Evolutionary conservation across 805 yeast species (phyloP), one percentile per base, ranked within the genome.

Genomic region (Lipomyces mesembrius): DNA sequence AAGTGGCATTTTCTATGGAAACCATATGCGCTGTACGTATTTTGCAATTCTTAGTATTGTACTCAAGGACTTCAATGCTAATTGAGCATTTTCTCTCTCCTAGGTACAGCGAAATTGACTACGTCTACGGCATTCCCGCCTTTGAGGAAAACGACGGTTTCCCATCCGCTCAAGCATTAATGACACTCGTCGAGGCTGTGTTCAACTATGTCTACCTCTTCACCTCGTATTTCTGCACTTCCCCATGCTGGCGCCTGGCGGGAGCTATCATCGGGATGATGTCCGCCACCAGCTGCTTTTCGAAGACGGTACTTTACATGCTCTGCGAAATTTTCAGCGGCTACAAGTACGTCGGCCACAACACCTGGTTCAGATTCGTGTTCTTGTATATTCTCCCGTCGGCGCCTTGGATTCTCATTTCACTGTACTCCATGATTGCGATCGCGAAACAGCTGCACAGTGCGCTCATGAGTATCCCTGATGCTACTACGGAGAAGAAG

Each of bases 291-390:
- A 60, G 65, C n/a, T 59, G 66, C 60, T 67, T 68, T 59, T 66
- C 67, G 22, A 68, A 68, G 65, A 68, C 71, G 2, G 59, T 54
- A 14, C 68, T 68, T n/a, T 68, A 68, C 64, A 27, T 68, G 60
- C 39, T 63, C 20, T 35, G 55, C 56, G 71, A 68, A 57, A 49
- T 54, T 25, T 65, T 57, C 63, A 59, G 68, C 52, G 71, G 71
- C 37, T 57, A 25, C 55, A 68, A 66, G 57, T 68, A 68, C 51
- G 70, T 66, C 37, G 71, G 71, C n/a, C 71, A 68, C 25, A 68
- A 68, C 60, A 39, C 67, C 8, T 39, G 63, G 34, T 55, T 20
- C 22, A 53, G 29, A 3, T 29, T 59, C 54, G 17, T 66, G 53
- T 39, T 52, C 32, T 58, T 66, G 17, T 68, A 68, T 57, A 6